Base-by-base conservation (phyloP, 139 green algal genomes). In the Coelastrella sp. region DNA sequence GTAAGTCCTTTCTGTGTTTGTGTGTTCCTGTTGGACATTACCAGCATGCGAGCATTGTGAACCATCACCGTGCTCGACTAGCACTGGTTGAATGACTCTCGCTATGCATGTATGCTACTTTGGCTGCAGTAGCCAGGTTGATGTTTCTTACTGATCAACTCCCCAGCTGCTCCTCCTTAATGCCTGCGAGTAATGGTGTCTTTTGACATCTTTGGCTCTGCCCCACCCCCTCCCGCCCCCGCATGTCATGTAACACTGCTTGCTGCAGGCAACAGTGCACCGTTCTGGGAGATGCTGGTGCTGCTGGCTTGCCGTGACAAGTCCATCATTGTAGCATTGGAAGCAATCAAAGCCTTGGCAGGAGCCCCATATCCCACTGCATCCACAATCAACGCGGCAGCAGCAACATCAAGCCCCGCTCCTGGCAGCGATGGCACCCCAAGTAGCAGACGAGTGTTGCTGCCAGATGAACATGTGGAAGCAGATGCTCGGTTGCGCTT, bases 251-350 rank as follows among this genome's bases (percentile, higher is more conserved):
- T n/a, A n/a, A n/a, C n/a, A n/a, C n/a, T n/a, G n/a, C n/a, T n/a
- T n/a, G n/a, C 75, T 84, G 62, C 78, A 81, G 37, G 68, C 53
- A 45, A 79, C 79, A 57, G 85, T 81, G 5, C 77, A 45, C 17
- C 85, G 27, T 97, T 93, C 82, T 98, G 93, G 94, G 66, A 89
- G 3, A 90, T 93, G 25, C 73, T 96, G 57, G 51, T 85, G 45
- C 30, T 89, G 27, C 88, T 98, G 45, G 86, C 87, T 2, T 86
- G 86, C 87, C 89, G 89, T 53, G 95, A 98, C 82, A 88, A 88
- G 19, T 88, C 81, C 0, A 89, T 94, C 41, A 71, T 95, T 62
- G 95, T 97, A 35, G 86, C 88, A 9, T 76, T 96, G 27, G 92
- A 97, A 79, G 93, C 93, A 2, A 90, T 95, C 37, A 88, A 87